Base-by-base conservation (phyloP, 495 filamentous ascomycete species). In the Xylaria castorea region DNA sequence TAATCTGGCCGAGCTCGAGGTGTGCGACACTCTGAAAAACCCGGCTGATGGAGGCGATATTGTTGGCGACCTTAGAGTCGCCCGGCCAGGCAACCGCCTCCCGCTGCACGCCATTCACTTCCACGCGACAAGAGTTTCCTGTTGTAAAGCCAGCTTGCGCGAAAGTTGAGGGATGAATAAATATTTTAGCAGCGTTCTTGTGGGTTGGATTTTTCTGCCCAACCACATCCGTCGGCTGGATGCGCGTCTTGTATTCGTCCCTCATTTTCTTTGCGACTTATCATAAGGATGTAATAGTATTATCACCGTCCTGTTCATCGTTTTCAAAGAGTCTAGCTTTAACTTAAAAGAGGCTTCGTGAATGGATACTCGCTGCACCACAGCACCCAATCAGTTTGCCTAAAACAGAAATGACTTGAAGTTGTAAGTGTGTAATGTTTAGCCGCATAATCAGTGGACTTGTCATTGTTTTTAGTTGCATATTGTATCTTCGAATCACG, bases 181-280 rank as follows among this genome's bases (percentile, higher is more conserved):
- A 78, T 53, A 79, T 73, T 65, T 78, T 79, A n/a, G 77, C 77
- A 11, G 77, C 74, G 58, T 79, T 79, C 62, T 76, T 79, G 55
- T 78, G 60, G 32, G 70, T 76, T 46, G 77, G 77, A 12, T 75
- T 79, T 73, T 79, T 79, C 50, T 76, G 75, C 20, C 64, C 66
- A 27, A 73, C 77, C 8, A 79, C 77, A 36, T 79, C 77, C 63
- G 75, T 75, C 2, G 77, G 77, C 66, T 79, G 77, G 34, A 79
- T 71, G 68, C 77, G 77, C 2, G 75, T 72, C 72, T 79, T 79
- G 63, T 77, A 79, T 44, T 79, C 76, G 71, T 77, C 77, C 57
- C 36, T 73, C 65, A 73, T 69, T 25, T 64, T 62, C 20, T 18
- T 9, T 22, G 51, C 11, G 20, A 16, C 18, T 55, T 32, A 11